Evolutionary conservation across 768 basidiomycete species (phyloP).

Genomic region (Lactifluus subvellereus): DNA sequence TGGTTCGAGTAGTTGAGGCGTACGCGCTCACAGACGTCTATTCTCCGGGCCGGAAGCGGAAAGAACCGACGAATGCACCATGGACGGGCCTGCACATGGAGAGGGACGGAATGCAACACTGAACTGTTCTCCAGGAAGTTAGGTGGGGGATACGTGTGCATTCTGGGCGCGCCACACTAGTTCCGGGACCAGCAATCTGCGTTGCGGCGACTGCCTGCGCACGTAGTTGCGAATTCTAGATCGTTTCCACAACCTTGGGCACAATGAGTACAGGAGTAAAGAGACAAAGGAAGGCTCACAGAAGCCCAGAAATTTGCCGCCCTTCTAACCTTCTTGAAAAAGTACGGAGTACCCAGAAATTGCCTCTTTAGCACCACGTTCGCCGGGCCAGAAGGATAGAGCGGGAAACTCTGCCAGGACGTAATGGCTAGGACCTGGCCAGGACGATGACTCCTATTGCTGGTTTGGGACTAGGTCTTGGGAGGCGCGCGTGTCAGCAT

Average conservation of each 20-base stretch:
- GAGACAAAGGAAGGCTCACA: slow-evolving; percentile 39
- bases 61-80: slow-evolving; percentile 25
- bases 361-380: slow-evolving; percentile 30
- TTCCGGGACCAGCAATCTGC: slow-evolving; percentile 56
- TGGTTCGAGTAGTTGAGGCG: too few relatives aligned
- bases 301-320: slow-evolving; percentile 70
- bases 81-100: slow-evolving; percentile 47
- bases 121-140: slow-evolving; percentile 40
- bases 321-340: slow-evolving; percentile 48
- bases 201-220: slow-evolving; percentile 60
- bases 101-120: slow-evolving; percentile 42
- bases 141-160: slow-evolving; percentile 65
- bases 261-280: slow-evolving; percentile 10
- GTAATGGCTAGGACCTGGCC: slow-evolving; percentile 51
- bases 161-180: slow-evolving; percentile 69
- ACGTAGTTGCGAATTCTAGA: slow-evolving; percentile 36
- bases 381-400: slow-evolving; percentile 59
- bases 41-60: slow-evolving; percentile 50
- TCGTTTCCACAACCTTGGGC: slow-evolving; percentile 49
- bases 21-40: slow-evolving; percentile 49
- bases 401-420: slow-evolving; percentile 52
- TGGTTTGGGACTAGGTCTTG: too few relatives aligned
- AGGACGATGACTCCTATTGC: slow-evolving; percentile 25
- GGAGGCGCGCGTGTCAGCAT: too few relatives aligned
- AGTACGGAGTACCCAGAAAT: too few relatives aligned